Percentiles rank a stretch among this genome's conserved stretches.
These are phyloP conservation scores for Neonectria coccinea DNA, from an alignment of 2,329 filamentous ascomycete genomes.

Conservation along the genomic window DNA sequence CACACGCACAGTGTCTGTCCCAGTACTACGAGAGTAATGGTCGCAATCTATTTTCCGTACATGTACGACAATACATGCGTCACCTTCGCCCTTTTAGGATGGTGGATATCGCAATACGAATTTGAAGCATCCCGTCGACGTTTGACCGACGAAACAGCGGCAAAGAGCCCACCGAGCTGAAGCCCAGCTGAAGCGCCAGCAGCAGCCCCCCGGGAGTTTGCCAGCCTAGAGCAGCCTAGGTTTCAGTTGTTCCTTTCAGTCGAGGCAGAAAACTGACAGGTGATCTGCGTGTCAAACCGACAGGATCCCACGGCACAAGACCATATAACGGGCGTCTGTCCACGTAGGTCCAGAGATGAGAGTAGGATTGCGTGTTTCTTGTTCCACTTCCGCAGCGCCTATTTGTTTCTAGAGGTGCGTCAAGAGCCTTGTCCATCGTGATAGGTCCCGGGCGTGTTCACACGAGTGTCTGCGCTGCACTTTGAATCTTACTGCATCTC, in stretches of 20 bases:
- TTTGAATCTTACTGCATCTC: not conserved
- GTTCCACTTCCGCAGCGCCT: not conserved
- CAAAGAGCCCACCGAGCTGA: constrained; percentile 20
- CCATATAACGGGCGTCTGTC: constrained; percentile 13
- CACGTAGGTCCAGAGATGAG: not conserved
- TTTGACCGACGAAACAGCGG: constrained; percentile 7
- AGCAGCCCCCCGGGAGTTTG: constrained; percentile 1
- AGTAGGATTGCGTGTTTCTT: not conserved
- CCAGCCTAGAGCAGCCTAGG: constrained; percentile 6
- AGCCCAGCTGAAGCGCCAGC: constrained; percentile 17
- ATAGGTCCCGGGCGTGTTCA: not conserved
- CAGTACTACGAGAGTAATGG: no score
- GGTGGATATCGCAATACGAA: not conserved
- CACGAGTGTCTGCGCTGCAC: not conserved
- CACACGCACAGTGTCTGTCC: no score
- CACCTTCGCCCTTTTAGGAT: not conserved
- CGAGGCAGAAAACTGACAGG: constrained; percentile 2
- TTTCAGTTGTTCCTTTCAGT: constrained; percentile 9
- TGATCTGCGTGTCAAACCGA: constrained; percentile 5
- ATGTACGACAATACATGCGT: no score
- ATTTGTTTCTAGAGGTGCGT: not conserved
- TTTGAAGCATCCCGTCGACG: constrained; percentile 3
- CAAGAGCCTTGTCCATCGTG: constrained; percentile 1
- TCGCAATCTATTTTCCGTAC: no score
- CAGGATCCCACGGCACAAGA: constrained; percentile 8